Conservation (phyloP, 805 yeast species). For the Schwanniomyces vanrijiae region DNA sequence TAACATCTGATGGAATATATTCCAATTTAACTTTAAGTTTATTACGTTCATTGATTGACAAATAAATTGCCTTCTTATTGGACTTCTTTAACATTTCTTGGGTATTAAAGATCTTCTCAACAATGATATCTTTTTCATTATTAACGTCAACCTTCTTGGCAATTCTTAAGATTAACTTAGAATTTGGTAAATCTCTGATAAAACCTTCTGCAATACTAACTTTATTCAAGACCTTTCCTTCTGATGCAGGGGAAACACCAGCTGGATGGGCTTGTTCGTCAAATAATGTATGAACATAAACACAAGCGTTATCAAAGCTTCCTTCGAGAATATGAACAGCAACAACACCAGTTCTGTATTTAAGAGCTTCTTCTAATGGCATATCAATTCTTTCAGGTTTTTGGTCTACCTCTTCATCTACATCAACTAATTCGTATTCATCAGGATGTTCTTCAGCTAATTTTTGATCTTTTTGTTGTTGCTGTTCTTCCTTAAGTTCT, state of each 20-base stretch:
- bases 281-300: conserved; percentile 56
- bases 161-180: conserved; percentile 56
- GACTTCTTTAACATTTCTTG: conserved; percentile 54
- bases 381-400: conserved; percentile 43
- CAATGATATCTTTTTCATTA: conserved; percentile 47
- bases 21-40: conserved; percentile 51
- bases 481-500: conserved; percentile 37
- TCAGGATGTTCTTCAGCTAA: conserved; percentile 56
- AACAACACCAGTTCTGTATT: conserved; percentile 62
- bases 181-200: conserved; percentile 68
- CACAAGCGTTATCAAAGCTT: conserved; percentile 44
- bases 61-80: conserved; percentile 43
- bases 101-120: conserved; percentile 52
- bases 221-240: conserved; percentile 42
- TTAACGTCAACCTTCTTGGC: conserved; percentile 51
- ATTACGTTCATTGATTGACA: conserved; percentile 43
- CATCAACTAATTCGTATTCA: conserved; percentile 64
- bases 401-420: conserved; percentile 31
- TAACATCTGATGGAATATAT: conserved; percentile 57
- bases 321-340: conserved; percentile 56
- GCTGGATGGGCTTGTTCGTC: conserved; percentile 67
- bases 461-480: conserved; percentile 50
- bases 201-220: conserved; percentile 58
- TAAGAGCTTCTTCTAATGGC: conserved; percentile 51
- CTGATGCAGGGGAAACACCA: conserved; percentile 49